Conservation (phyloP, 768 basidiomycete genomes). For the Tricholomella constricta region DNA sequence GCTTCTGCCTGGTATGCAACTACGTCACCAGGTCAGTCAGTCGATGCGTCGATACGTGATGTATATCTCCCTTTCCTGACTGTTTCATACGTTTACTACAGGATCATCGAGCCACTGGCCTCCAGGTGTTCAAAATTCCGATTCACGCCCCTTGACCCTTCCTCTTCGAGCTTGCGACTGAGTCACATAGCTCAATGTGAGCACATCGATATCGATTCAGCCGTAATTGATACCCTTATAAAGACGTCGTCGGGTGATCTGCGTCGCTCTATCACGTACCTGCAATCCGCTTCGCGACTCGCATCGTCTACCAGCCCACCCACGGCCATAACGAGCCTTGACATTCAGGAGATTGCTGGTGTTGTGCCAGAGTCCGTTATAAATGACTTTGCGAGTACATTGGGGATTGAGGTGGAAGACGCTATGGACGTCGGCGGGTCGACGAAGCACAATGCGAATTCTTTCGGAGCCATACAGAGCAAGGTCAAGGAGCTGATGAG, state of each 20-base stretch:
- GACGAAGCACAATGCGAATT: slow-evolving; percentile 29
- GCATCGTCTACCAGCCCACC: slow-evolving; percentile 75
- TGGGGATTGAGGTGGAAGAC: slow-evolving; percentile 69
- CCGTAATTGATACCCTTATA: slow-evolving; percentile 75
- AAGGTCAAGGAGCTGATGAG: slow-evolving; percentile 78
- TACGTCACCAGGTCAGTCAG: slow-evolving; percentile 88
- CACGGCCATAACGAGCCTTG: slow-evolving; percentile 68
- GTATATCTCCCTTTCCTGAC: not conserved
- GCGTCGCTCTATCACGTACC: slow-evolving; percentile 94
- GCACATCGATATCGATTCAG: slow-evolving; percentile 53
- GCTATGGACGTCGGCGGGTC: slow-evolving; percentile 52
- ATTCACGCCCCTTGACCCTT: slow-evolving; percentile 87
- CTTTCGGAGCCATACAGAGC: slow-evolving; percentile 63
- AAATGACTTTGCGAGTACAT: slow-evolving; percentile 60
- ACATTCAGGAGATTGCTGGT: slow-evolving; percentile 97
- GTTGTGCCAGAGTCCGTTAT: slow-evolving; percentile 83
- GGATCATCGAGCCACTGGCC: slow-evolving; percentile 97
- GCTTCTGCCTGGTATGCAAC: slow-evolving; percentile 98
- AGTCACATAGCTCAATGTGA: slow-evolving; percentile 81
- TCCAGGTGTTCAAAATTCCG: slow-evolving; percentile 99
- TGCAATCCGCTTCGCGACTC: slow-evolving; percentile 92
- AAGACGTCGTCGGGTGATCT: slow-evolving; percentile 87
- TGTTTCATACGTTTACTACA: slow-evolving; percentile 30
- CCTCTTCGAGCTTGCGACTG: slow-evolving; percentile 74
- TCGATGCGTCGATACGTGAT: too few relatives aligned